phyloP scores from a whole-genome alignment of 805 yeast species.

The Candida patagonica region DNA sequence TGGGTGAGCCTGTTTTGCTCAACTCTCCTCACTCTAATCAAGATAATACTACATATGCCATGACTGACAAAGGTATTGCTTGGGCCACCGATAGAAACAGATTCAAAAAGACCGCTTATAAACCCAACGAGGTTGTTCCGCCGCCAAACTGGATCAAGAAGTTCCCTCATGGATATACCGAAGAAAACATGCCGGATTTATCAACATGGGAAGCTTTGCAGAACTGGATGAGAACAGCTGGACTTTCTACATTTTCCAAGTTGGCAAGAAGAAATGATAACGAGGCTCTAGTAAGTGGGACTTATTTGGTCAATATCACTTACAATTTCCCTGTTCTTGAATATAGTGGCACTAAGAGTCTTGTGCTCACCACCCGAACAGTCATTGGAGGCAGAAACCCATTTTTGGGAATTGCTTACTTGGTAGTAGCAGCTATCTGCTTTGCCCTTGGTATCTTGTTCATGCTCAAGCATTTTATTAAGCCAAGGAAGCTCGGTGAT shows the following conservation, averaged over 20 bases:
- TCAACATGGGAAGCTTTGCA: conserved; percentile 75
- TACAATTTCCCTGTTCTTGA: conserved; percentile 72
- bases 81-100: conserved; percentile 74
- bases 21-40: conserved; percentile 24
- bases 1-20: conserved; percentile 40
- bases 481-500: conserved; percentile 80
- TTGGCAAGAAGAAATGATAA: conserved; percentile 66
- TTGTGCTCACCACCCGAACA: conserved; percentile 73
- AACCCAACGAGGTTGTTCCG: conserved; percentile 66
- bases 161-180: conserved; percentile 87
- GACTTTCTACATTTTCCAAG: conserved; percentile 81
- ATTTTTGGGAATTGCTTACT: conserved; percentile 74
- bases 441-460: conserved; percentile 65
- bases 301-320: conserved; percentile 57
- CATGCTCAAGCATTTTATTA: conserved; percentile 68
- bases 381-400: conserved; percentile 83
- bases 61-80: conserved; percentile 58
- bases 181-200: conserved; percentile 66
- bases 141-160: conserved; percentile 83
- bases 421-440: conserved; percentile 74
- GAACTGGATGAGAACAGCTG: conserved; percentile 98
- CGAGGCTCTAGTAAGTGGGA: conserved; percentile 48
- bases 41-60: conserved; percentile 26
- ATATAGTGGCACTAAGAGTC: conserved; percentile 83
- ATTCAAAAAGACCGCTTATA: conserved; percentile 65